phyloP scores from a whole-genome alignment of 768 basidiomycete genomes.

The Tylopilus rubrobrunneus region DNA sequence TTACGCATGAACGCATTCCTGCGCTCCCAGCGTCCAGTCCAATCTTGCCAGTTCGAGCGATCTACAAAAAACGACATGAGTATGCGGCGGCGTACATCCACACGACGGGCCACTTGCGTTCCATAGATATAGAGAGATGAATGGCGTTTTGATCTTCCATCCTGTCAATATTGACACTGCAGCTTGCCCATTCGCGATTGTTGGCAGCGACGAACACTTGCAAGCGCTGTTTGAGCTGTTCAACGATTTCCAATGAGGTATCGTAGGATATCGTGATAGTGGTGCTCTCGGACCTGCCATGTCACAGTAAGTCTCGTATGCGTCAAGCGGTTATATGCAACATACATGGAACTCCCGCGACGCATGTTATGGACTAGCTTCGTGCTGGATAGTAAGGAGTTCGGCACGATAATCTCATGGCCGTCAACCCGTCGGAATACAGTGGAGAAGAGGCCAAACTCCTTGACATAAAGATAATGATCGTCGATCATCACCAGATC shows the following conservation, averaged over 20 bases:
- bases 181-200: slow-evolving; percentile 69
- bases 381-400: slow-evolving; percentile 61
- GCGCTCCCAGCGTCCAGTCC: slow-evolving; percentile 76
- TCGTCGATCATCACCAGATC: slow-evolving; percentile 79
- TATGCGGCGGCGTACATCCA: not conserved
- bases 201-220: slow-evolving; percentile 58
- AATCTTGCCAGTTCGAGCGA: slow-evolving; percentile 83
- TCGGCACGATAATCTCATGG: slow-evolving; percentile 76
- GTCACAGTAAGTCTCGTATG: slow-evolving; percentile 5
- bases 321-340: slow-evolving; percentile 3
- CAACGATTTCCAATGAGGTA: slow-evolving; percentile 67
- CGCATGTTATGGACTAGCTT: slow-evolving; percentile 79
- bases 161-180: slow-evolving; percentile 65
- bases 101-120: slow-evolving; percentile 47
- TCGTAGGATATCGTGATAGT: slow-evolving; percentile 61
- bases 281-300: slow-evolving; percentile 61
- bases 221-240: slow-evolving; percentile 58
- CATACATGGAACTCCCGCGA: slow-evolving; percentile 69
- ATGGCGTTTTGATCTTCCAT: slow-evolving; percentile 79
- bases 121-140: slow-evolving; percentile 60
- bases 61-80: slow-evolving; percentile 37
- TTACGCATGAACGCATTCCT: slow-evolving; percentile 74
- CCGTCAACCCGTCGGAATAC: slow-evolving; percentile 78
- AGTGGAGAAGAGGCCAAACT: slow-evolving; percentile 79
- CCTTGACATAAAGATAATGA: slow-evolving; percentile 47